These are phyloP conservation scores for Tricholoma terreum DNA, from an alignment of 768 basidiomycete species.

Conservation along the genomic window DNA sequence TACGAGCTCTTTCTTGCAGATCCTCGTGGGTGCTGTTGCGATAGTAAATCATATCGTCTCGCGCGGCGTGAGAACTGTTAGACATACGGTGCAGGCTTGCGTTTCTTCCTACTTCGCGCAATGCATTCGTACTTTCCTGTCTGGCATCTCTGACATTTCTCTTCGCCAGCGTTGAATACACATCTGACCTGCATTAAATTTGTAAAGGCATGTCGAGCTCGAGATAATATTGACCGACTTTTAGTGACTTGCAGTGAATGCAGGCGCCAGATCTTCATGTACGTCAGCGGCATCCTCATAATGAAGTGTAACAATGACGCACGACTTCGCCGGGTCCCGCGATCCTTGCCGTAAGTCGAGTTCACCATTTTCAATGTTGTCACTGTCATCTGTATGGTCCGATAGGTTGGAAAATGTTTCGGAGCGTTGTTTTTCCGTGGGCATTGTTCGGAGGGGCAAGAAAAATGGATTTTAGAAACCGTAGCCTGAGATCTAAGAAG, in stretches of 20 bases:
- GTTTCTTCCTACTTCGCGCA: slow-evolving; percentile 50
- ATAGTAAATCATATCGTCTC: not conserved
- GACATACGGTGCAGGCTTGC: slow-evolving; percentile 54
- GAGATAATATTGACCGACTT: slow-evolving; percentile 30
- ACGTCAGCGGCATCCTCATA: not conserved
- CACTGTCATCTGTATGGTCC: slow-evolving; percentile 17
- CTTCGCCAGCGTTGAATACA: slow-evolving; percentile 44
- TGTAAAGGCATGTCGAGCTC: not conserved
- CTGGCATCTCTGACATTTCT: slow-evolving; percentile 47
- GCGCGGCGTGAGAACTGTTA: not conserved
- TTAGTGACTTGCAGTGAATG: slow-evolving; percentile 56
- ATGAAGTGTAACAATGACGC: slow-evolving; percentile 1
- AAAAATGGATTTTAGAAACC: not conserved
- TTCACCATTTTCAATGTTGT: slow-evolving; percentile 12
- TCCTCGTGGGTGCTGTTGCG: slow-evolving; percentile 50
- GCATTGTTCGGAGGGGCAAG: not conserved
- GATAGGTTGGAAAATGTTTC: slow-evolving; percentile 14
- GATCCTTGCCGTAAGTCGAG: slow-evolving; percentile 5
- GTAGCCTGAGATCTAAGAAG: too few species aligned
- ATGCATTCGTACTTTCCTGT: slow-evolving; percentile 44
- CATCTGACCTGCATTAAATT: slow-evolving; percentile 45
- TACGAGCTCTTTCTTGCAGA: slow-evolving; percentile 42
- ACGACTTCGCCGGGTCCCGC: slow-evolving; percentile 17
- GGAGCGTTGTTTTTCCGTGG: not conserved
- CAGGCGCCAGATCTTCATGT: slow-evolving; percentile 46